phyloP scores from a whole-genome alignment of 495 filamentous ascomycete genomes.

The Barbatosphaeria neglecta region DNA sequence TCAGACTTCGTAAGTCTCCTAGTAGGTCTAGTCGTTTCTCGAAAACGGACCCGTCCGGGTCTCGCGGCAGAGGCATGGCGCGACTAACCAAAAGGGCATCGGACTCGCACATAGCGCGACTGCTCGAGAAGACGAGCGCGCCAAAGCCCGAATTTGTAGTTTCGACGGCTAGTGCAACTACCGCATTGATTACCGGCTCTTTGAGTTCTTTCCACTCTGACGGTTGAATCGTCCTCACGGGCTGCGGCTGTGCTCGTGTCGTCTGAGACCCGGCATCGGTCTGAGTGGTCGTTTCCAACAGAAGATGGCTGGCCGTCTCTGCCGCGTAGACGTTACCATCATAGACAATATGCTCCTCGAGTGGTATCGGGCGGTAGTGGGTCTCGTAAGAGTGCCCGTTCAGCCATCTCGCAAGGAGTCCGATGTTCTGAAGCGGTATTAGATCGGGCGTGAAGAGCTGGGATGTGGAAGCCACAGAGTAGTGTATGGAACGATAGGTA shows the following conservation, averaged over 20 bases:
- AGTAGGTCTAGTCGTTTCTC: slow-evolving; percentile 56
- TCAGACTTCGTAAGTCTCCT: slow-evolving; percentile 53
- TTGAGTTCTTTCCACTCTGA: slow-evolving; percentile 49
- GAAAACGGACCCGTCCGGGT: slow-evolving; percentile 34
- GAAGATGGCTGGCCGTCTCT: slow-evolving; percentile 44
- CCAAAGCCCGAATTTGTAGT: slow-evolving; percentile 58
- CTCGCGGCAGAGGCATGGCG: slow-evolving; percentile 39
- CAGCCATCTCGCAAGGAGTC: slow-evolving; percentile 60
- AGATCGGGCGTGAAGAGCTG: not conserved
- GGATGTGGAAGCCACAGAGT: not conserved
- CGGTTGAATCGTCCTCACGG: slow-evolving; percentile 38
- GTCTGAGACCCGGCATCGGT: slow-evolving; percentile 26
- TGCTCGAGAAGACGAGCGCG: slow-evolving; percentile 65
- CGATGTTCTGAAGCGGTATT: slow-evolving; percentile 47
- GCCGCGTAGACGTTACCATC: slow-evolving; percentile 60
- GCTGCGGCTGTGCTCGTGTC: slow-evolving; percentile 22
- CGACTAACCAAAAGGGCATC: slow-evolving; percentile 53
- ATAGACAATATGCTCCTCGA: slow-evolving; percentile 67
- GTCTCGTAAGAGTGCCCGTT: slow-evolving; percentile 62
- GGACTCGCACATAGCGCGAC: slow-evolving; percentile 51
- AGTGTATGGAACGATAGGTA: not conserved
- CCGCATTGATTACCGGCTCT: slow-evolving; percentile 54
- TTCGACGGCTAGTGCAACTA: slow-evolving; percentile 57
- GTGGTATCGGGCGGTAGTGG: slow-evolving; percentile 60
- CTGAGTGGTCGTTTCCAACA: slow-evolving; percentile 51